Percentiles rank a stretch among this genome's conserved stretches.
phyloP scores from a whole-genome alignment of 2,329 filamentous ascomycete genomes.

The Pyrenophora graminea region DNA sequence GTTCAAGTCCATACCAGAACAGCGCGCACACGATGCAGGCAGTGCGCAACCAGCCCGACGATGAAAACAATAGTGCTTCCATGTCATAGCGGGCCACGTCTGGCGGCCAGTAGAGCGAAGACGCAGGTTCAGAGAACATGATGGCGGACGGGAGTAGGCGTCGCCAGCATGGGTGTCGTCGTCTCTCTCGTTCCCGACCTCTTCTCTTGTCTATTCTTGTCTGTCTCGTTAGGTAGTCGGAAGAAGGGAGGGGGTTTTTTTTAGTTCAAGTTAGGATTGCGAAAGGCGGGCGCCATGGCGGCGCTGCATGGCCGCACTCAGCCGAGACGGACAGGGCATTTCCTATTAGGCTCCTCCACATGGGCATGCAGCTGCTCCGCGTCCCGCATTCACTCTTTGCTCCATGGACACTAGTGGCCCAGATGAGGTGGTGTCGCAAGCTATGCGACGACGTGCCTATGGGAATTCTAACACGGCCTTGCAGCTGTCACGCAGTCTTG shows the following conservation, averaged over 20 bases:
- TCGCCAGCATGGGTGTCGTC: constrained; percentile 10
- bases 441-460: background rate
- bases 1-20: constrained; percentile 34
- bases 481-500: background rate
- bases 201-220: too few relatives aligned
- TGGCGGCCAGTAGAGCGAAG: constrained; percentile 42
- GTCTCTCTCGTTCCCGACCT: background rate
- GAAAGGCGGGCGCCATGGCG: background rate
- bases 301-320: constrained; percentile 1
- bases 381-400: constrained; percentile 10
- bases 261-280: constrained; percentile 1
- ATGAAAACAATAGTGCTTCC: constrained; percentile 41
- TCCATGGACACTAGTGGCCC: constrained; percentile 4
- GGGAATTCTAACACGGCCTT: too few relatives aligned
- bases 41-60: constrained; percentile 44
- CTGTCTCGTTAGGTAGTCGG: background rate
- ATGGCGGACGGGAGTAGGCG: constrained; percentile 13
- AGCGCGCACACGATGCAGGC: constrained; percentile 42
- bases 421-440: background rate
- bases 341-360: constrained; percentile 15
- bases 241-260: background rate
- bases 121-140: constrained; percentile 41
- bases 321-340: constrained; percentile 14
- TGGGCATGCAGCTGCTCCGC: constrained; percentile 5
- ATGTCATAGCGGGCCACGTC: constrained; percentile 43